A percentile compares a stretch with the other conserved stretches of the same genome.
These are phyloP conservation scores for Sarocladium brachiariae DNA, from an alignment of 2,329 filamentous ascomycete genomes.

Conservation along the genomic window DNA sequence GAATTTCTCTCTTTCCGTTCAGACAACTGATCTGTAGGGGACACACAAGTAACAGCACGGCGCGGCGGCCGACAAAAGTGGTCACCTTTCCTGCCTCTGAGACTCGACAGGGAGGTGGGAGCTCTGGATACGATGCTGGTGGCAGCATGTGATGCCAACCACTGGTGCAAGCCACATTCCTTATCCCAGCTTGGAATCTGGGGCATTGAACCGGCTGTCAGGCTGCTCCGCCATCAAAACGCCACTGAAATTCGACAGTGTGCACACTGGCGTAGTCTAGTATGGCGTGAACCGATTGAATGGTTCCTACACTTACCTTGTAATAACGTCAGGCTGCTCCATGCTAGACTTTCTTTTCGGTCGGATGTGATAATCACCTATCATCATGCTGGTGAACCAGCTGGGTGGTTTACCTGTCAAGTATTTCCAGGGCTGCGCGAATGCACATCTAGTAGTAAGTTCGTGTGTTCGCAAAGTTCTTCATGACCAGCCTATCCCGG, in stretches of 20 bases:
- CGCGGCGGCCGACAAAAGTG: background rate
- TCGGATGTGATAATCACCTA: too few species aligned
- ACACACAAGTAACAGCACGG: background rate
- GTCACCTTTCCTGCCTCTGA: too few species aligned
- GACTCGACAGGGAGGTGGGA: background rate
- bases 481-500: too few species aligned
- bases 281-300: too few species aligned
- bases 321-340: too few species aligned
- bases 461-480: too few species aligned
- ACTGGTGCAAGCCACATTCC: constrained; percentile 5
- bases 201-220: background rate
- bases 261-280: background rate
- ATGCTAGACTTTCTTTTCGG: too few species aligned
- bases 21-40: background rate
- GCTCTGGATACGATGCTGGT: background rate
- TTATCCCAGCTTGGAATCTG: background rate
- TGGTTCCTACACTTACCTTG: too few species aligned
- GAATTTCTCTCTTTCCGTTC: background rate
- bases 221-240: background rate
- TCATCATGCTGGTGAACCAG: too few species aligned
- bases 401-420: too few species aligned
- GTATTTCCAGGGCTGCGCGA: too few species aligned
- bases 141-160: background rate
- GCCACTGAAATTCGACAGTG: background rate
- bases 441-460: too few species aligned